These are phyloP conservation scores for Chytriomyces confervae DNA, from an alignment of 192 early-diverging fungal species.

Conservation along the genomic window DNA sequence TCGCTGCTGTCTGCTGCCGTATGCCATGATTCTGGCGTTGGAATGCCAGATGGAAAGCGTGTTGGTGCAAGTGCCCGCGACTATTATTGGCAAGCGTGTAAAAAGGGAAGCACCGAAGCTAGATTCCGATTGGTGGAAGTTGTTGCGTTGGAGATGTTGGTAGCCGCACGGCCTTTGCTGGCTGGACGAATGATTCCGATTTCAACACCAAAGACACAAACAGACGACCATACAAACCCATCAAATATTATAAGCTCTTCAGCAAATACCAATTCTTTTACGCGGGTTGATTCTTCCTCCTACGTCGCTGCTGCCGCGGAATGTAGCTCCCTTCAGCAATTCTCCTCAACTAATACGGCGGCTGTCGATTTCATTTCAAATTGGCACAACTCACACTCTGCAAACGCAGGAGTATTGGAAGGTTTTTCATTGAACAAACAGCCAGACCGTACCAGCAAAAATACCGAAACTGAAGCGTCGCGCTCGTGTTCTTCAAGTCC, in stretches of 20 bases:
- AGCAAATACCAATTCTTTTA: background rate
- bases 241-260: background rate
- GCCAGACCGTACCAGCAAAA: background rate
- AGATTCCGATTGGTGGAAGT: slow-evolving; percentile 28
- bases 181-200: slow-evolving; percentile 12
- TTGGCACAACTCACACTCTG: background rate
- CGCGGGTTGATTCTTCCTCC: background rate
- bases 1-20: slow-evolving; percentile 68
- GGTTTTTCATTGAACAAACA: background rate
- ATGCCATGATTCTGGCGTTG: slow-evolving; percentile 78
- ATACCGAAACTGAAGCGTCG: background rate
- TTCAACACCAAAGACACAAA: background rate
- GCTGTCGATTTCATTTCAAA: background rate
- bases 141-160: slow-evolving; percentile 32
- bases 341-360: background rate
- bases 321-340: background rate
- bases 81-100: slow-evolving; percentile 47
- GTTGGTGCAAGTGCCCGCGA: slow-evolving; percentile 46
- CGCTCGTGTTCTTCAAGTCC: background rate
- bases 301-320: background rate
- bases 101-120: slow-evolving; percentile 41
- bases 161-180: slow-evolving; percentile 41
- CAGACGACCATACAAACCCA: background rate
- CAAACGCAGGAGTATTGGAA: background rate
- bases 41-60: slow-evolving; percentile 54